Evolutionary conservation across 2,329 filamentous ascomycete species (phyloP), one percentile per base, ranked within the genome.

Genomic region (Falciphora oryzae): DNA sequence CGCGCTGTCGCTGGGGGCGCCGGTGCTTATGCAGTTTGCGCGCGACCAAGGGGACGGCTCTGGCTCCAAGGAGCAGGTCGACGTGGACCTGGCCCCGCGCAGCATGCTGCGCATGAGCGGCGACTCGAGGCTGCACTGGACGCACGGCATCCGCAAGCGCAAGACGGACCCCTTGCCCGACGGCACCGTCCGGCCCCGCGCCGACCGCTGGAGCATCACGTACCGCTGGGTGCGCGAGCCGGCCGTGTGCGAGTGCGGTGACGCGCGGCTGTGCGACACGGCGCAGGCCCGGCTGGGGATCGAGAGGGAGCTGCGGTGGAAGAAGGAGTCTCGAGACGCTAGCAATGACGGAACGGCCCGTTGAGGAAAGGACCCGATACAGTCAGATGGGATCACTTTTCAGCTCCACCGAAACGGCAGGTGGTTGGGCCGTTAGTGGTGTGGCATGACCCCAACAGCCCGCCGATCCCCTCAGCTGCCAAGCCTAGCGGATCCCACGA

Each of bases 121-220:
- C 0, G 81, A 82, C 61, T 74, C 81, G 16, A 73, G 83, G 22
- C 69, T 84, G 68, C 80, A 84, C 71, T 85, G 82, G 81, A 69
- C 68, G 28, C 68, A 70, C 57, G 66, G 65, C 31, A 68, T 70
- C 62, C 65, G 66, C 58, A 77, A 76, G 68, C 71, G 75, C 58
- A 77, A 77, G 66, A 77, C 79, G 4, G 83, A 85, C 65, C 73
- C 72, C 0, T 65, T 84, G 1, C 22, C 65, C 29, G 81, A 84
- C 67, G 82, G 80, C 0, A 77, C 74, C 1, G 75, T 82, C 2
- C 74, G 83, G 6, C 65, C 68, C 50, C 73, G 83, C 0, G 68
- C 66, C 2, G 75, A 83, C 35, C 75, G 83, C 8, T 85, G 82
- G 82, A 85, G 83, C 68, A 76, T 85, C 58, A 85, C 83, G 2